A percentile compares a stretch with the other conserved stretches of the same genome.
phyloP scores from a whole-genome alignment of 2,329 filamentous ascomycete species.

The Trichothecium sympodiale region DNA sequence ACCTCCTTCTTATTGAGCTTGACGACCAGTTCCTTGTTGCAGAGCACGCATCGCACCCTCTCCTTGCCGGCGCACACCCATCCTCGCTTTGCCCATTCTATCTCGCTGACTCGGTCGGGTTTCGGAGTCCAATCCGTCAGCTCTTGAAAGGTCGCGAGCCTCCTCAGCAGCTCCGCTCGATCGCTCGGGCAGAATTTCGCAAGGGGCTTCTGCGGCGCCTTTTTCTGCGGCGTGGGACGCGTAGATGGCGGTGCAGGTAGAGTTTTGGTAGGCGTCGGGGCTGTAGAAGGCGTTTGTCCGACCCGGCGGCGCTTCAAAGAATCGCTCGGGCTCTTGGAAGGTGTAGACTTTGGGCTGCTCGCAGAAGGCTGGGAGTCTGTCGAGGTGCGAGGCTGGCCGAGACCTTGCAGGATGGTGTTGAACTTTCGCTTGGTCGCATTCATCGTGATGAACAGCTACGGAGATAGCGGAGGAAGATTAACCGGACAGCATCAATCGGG shows the following conservation, averaged over 20 bases:
- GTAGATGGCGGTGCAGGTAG: background rate
- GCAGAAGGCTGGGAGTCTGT: conserved; percentile 19
- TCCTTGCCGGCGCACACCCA: conserved; percentile 81
- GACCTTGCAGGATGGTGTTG: conserved; percentile 60
- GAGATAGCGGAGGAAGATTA: background rate
- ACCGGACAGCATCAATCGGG: no score
- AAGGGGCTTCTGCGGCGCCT: conserved; percentile 14
- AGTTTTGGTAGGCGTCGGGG: background rate
- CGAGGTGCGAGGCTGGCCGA: conserved; percentile 32
- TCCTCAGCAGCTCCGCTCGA: conserved; percentile 66
- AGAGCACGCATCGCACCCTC: conserved; percentile 76
- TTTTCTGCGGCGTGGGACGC: conserved; percentile 3
- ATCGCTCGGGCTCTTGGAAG: conserved; percentile 10
- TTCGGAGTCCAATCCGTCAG: conserved; percentile 92
- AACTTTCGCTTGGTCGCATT: conserved; percentile 79
- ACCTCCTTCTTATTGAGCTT: conserved; percentile 55
- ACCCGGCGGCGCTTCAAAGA: conserved; percentile 39
- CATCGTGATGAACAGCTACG: conserved; percentile 29
- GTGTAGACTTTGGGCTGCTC: conserved; percentile 38
- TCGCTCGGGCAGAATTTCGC: conserved; percentile 80
- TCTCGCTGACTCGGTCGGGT: conserved; percentile 72
- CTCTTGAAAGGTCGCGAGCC: conserved; percentile 80
- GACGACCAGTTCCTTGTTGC: conserved; percentile 73
- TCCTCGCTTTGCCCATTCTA: conserved; percentile 88
- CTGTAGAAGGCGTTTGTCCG: conserved; percentile 16